phyloP scores from a whole-genome alignment of 306 rosid species.

The Cicer pinnatifidum region DNA sequence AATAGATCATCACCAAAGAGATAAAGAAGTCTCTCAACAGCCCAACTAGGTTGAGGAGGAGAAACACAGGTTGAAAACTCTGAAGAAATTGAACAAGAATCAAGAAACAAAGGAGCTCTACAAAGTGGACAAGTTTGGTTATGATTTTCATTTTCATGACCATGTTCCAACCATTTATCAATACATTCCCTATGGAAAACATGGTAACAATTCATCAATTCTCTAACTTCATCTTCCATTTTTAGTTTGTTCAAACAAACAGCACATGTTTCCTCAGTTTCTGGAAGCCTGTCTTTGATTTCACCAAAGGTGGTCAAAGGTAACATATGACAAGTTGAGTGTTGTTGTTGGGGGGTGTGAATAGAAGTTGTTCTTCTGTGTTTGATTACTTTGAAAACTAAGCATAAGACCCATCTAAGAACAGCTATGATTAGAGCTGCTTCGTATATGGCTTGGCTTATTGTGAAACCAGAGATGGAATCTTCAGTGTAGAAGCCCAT shows the following conservation, averaged over 20 bases:
- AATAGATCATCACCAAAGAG: constrained; percentile 80
- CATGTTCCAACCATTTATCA: constrained; percentile 72
- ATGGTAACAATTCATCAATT: constrained; percentile 72
- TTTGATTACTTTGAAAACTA: constrained; percentile 47
- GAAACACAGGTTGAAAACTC: constrained; percentile 43
- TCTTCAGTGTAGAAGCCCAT: constrained; percentile 61
- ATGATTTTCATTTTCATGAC: constrained; percentile 51
- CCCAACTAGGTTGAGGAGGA: constrained; percentile 76
- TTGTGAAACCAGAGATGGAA: constrained; percentile 45
- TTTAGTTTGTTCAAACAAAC: constrained; percentile 66
- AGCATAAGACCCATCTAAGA: constrained; percentile 64
- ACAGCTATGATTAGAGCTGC: constrained; percentile 68
- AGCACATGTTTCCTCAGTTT: constrained; percentile 63
- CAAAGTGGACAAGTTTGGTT: constrained; percentile 73
- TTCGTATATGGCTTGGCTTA: constrained; percentile 63
- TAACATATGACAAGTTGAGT: constrained; percentile 4
- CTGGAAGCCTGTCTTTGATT: constrained; percentile 49
- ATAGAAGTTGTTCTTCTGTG: constrained; percentile 25
- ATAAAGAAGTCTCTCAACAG: constrained; percentile 81
- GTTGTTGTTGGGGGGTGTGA: neutral
- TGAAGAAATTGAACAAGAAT: constrained; percentile 36
- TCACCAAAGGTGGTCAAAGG: constrained; percentile 63
- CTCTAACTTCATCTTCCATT: constrained; percentile 66
- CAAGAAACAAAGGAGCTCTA: constrained; percentile 63
- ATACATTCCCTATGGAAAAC: constrained; percentile 82